Conservation (phyloP, 2,329 filamentous ascomycete species). For the Fusarium sp. region DNA sequence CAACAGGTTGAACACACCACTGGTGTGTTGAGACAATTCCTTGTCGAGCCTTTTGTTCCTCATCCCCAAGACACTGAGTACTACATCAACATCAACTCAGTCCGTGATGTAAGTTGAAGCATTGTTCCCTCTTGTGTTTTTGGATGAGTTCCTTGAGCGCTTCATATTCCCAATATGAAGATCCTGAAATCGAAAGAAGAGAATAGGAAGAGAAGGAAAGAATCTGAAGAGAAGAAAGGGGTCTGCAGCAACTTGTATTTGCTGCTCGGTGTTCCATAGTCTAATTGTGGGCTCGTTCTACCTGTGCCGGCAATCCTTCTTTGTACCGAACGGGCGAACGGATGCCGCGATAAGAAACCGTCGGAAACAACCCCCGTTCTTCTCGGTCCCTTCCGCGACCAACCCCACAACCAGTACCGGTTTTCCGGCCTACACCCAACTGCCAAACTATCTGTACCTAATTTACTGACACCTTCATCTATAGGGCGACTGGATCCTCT, state of each 20-base stretch:
- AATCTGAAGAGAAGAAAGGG: slow-evolving; percentile 11
- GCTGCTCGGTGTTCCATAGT: slow-evolving; percentile 25
- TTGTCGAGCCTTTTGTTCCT: slow-evolving; percentile 98
- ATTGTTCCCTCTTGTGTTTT: slow-evolving; percentile 35
- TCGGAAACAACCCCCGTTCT: slow-evolving; percentile 30
- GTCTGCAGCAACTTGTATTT: slow-evolving; percentile 31
- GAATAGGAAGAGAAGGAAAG: not conserved
- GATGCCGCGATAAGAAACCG: slow-evolving; percentile 47
- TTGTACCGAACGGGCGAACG: slow-evolving; percentile 49
- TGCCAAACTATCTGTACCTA: not conserved
- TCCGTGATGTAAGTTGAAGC: slow-evolving; percentile 86
- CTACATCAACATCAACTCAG: slow-evolving; percentile 99
- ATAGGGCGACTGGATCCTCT: slow-evolving; percentile 99
- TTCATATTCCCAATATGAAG: not conserved
- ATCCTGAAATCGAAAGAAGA: not conserved
- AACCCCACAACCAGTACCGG: slow-evolving; percentile 14
- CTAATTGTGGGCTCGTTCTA: slow-evolving; percentile 39
- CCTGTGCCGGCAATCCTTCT: slow-evolving; percentile 38
- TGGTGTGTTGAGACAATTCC: slow-evolving; percentile 90
- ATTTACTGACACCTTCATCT: slow-evolving; percentile 35
- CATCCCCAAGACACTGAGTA: slow-evolving; percentile 96
- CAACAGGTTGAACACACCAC: slow-evolving; percentile 92
- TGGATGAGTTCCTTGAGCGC: not conserved
- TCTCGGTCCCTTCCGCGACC: slow-evolving; percentile 20
- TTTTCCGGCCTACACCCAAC: slow-evolving; percentile 1